Evolutionary conservation across 805 yeast species (phyloP).

Genomic region (Wickerhamomyces chambardii): DNA sequence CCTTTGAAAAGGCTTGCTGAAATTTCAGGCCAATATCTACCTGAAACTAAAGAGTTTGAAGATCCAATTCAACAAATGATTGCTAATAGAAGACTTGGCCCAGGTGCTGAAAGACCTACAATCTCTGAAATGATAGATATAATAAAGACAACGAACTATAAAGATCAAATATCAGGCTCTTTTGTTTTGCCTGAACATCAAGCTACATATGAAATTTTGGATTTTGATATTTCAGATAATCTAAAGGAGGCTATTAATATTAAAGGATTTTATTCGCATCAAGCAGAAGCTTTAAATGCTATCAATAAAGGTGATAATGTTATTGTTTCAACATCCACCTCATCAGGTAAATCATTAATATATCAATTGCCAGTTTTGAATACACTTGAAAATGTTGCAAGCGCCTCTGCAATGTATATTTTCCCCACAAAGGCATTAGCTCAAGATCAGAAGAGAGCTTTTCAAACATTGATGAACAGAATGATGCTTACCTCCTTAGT

Average conservation of each 20-base stretch:
- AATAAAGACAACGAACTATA: conserved; percentile 45
- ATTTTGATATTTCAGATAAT: conserved; percentile 39
- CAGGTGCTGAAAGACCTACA: conserved; percentile 26
- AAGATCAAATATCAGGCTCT: conserved; percentile 51
- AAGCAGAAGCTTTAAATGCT: conserved; percentile 64
- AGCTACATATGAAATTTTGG: conserved; percentile 35
- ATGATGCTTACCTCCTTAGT: conserved; percentile 45
- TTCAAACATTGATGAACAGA: conserved; percentile 43
- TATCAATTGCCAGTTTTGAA: conserved; percentile 80
- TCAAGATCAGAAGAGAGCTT: conserved; percentile 88
- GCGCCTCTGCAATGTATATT: conserved; percentile 68
- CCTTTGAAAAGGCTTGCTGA: conserved; percentile 32
- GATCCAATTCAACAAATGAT: conserved; percentile 61
- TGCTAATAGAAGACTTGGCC: conserved; percentile 16
- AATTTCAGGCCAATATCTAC: conserved; percentile 30
- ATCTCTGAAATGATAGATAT: conserved; percentile 40
- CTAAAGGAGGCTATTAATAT: conserved; percentile 41
- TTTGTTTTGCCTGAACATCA: conserved; percentile 35
- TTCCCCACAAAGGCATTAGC: conserved; percentile 98
- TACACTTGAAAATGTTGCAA: conserved; percentile 28
- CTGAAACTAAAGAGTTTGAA: conserved; percentile 35
- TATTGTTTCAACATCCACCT: conserved; percentile 89
- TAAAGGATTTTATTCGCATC: conserved; percentile 66
- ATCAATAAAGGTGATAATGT: conserved; percentile 53
- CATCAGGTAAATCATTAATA: conserved; percentile 91